Percentiles rank a stretch among this genome's conserved stretches.
Conservation (phyloP, 208 protist genomes). For the Crithidia bombi region DNA sequence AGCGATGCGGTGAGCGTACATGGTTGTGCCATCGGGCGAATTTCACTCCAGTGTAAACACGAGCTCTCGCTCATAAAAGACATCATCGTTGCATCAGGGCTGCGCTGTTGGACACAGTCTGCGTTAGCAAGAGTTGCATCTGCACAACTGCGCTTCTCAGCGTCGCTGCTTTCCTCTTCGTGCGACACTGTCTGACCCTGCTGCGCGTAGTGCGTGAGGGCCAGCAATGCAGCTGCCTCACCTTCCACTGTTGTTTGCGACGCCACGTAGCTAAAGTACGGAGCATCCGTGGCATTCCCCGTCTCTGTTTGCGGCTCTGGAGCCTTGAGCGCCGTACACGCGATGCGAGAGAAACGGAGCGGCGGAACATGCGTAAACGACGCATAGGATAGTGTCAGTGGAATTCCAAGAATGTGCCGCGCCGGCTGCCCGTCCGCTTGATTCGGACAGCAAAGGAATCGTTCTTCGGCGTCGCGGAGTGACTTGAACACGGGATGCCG, state of each 20-base stretch:
- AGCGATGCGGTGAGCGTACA: background rate
- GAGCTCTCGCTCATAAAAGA: conserved; percentile 35
- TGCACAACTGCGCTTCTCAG: background rate
- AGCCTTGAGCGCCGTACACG: background rate
- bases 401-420: conserved; percentile 21
- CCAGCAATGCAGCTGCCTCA: background rate
- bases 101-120: background rate
- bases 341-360: conserved; percentile 29
- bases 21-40: conserved; percentile 15
- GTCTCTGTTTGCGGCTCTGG: background rate
- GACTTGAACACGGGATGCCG: conserved; percentile 62
- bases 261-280: background rate
- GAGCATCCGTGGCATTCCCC: background rate
- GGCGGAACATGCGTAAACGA: conserved; percentile 20
- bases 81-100: conserved; percentile 21
- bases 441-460: background rate
- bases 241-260: background rate
- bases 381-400: conserved; percentile 27
- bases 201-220: conserved; percentile 9
- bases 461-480: conserved; percentile 8
- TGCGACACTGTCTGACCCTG: background rate
- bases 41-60: conserved; percentile 36
- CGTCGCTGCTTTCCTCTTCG: background rate
- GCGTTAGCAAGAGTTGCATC: background rate
- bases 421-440: background rate